Percentiles rank a stretch among this genome's conserved stretches.
phyloP scores from a whole-genome alignment of 306 rosid species.

The Malus fusca region DNA sequence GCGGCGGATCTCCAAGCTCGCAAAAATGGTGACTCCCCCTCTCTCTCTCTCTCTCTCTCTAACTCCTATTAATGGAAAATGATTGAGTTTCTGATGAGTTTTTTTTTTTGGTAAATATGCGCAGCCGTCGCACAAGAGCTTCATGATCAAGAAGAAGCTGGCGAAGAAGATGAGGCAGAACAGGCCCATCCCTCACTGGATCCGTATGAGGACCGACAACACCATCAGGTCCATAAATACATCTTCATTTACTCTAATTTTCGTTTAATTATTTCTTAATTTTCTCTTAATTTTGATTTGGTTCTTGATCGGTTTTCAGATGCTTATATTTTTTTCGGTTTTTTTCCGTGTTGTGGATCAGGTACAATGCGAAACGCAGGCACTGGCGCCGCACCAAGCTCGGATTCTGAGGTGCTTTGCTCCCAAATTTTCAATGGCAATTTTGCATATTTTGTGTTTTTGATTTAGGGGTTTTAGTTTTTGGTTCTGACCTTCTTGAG shows the following conservation, averaged over 20 bases:
- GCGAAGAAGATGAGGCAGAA: slow-evolving; percentile 97
- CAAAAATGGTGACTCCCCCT: slow-evolving; percentile 33
- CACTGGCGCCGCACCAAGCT: slow-evolving; percentile 65
- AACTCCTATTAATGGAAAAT: not conserved
- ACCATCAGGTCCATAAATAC: slow-evolving; percentile 49
- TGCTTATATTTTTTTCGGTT: not conserved
- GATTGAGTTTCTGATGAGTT: not conserved
- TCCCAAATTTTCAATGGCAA: not conserved
- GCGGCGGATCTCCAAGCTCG: slow-evolving; percentile 6
- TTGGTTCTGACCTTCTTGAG: not conserved
- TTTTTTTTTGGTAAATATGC: not conserved
- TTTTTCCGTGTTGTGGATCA: not conserved
- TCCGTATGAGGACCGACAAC: slow-evolving; percentile 84
- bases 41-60: not conserved
- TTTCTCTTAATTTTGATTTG: no score
- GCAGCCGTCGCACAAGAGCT: slow-evolving; percentile 91
- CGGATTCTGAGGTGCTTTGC: slow-evolving; percentile 35
- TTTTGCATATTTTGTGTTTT: not conserved
- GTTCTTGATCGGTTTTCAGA: not conserved
- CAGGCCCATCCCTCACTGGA: slow-evolving; percentile 90
- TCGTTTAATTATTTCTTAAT: not conserved
- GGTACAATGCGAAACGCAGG: slow-evolving; percentile 57
- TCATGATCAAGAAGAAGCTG: slow-evolving; percentile 78
- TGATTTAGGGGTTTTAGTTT: not conserved
- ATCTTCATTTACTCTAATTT: not conserved